These are phyloP conservation scores for Mortierella sp. DNA, from an alignment of 371 early-diverging fungal genomes.

Conservation along the genomic window DNA sequence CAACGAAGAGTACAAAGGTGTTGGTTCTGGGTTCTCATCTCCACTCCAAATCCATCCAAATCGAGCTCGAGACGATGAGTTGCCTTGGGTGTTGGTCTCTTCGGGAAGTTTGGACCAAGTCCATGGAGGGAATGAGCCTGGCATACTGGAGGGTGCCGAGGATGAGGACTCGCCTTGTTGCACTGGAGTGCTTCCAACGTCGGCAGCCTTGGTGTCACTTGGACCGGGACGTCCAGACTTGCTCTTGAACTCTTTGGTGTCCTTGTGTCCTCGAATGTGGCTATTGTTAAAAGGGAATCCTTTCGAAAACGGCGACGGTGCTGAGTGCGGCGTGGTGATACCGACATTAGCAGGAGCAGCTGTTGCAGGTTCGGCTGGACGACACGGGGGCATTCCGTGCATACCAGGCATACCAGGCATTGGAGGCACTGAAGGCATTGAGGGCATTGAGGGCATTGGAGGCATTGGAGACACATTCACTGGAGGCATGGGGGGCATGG, in stretches of 20 bases:
- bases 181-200: neutral
- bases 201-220: slow-evolving; percentile 22
- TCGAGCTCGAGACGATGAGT: slow-evolving; percentile 21
- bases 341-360: slow-evolving; percentile 4
- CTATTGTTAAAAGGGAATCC: slow-evolving; percentile 39
- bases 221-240: slow-evolving; percentile 24
- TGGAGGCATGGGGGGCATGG: slow-evolving; percentile 21
- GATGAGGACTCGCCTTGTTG: slow-evolving; percentile 22
- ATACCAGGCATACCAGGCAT: slow-evolving; percentile 27
- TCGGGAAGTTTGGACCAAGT: slow-evolving; percentile 29
- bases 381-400: slow-evolving; percentile 12
- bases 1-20: slow-evolving; percentile 25
- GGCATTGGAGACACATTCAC: too few relatives aligned
- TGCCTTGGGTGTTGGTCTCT: neutral
- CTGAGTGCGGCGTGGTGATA: slow-evolving; percentile 12
- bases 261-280: slow-evolving; percentile 16
- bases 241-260: slow-evolving; percentile 15
- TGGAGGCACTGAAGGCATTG: too few relatives aligned
- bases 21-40: slow-evolving; percentile 24
- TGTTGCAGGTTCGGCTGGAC: neutral
- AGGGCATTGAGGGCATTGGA: too few relatives aligned
- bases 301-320: slow-evolving; percentile 32
- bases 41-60: slow-evolving; percentile 51
- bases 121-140: slow-evolving; percentile 36
- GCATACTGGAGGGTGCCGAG: slow-evolving; percentile 23